A percentile compares a stretch with the other conserved stretches of the same genome.
These are phyloP conservation scores for Terana coerulea DNA, from an alignment of 768 basidiomycete genomes.

Conservation along the genomic window DNA sequence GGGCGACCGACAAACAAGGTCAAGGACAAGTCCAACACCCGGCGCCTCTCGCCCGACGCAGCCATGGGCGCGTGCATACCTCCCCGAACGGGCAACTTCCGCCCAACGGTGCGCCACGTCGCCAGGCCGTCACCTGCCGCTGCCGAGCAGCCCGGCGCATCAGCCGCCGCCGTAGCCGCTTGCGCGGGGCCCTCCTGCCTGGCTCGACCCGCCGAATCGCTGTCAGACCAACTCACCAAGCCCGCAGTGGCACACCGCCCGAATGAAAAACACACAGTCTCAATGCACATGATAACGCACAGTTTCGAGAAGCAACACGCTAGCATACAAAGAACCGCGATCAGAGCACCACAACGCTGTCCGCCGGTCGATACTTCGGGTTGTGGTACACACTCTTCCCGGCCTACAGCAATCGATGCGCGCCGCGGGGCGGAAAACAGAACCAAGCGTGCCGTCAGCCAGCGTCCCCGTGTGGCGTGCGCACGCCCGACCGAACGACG, in stretches of 20 bases:
- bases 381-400: constrained; percentile 88
- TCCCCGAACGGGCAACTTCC: constrained; percentile 4
- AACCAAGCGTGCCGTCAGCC: constrained; percentile 18
- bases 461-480: constrained; percentile 7
- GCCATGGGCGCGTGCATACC: constrained; percentile 4
- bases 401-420: constrained; percentile 43
- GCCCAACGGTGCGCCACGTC: neutral
- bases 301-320: constrained; percentile 19
- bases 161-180: constrained; percentile 9
- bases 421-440: constrained; percentile 7
- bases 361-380: constrained; percentile 58
- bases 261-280: too few relatives aligned
- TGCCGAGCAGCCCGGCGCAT: constrained; percentile 7
- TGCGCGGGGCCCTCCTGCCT: constrained; percentile 9
- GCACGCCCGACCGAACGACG: constrained; percentile 33
- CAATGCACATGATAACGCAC: constrained; percentile 18
- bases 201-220: constrained; percentile 7
- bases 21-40: neutral
- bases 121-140: neutral
- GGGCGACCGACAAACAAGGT: neutral
- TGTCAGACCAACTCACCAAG: neutral
- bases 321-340: constrained; percentile 17
- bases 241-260: neutral
- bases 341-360: constrained; percentile 59
- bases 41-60: neutral